Conservation (phyloP, 208 protist genomes). For the Herpetomonas samuelpessoai region DNA sequence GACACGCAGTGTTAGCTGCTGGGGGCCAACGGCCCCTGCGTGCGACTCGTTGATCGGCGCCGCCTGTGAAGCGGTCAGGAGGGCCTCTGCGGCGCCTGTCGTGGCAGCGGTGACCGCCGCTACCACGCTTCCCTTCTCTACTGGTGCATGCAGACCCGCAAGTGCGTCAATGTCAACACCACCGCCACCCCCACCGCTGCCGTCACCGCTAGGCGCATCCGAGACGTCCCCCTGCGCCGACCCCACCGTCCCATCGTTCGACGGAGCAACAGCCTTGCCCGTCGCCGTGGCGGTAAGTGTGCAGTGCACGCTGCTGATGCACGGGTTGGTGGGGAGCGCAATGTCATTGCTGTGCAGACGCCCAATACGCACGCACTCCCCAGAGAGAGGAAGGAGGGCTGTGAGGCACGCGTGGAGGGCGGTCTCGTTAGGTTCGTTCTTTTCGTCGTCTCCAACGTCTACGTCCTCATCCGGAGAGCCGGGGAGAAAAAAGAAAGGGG, state of each 20-base stretch:
- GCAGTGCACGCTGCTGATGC: slow-evolving; percentile 55
- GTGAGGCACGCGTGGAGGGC: slow-evolving; percentile 2
- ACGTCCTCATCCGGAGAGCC: no score
- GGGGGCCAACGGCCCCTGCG: not conserved
- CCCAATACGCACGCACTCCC: slow-evolving; percentile 24
- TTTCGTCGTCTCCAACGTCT: no score
- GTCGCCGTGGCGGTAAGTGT: slow-evolving; percentile 12
- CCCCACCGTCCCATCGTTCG: not conserved
- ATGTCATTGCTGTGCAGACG: slow-evolving; percentile 36
- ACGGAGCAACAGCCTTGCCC: not conserved
- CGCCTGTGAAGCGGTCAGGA: not conserved
- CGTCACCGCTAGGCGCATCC: no score
- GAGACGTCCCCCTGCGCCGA: slow-evolving; percentile 4
- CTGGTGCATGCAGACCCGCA: not conserved
- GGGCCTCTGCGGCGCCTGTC: not conserved
- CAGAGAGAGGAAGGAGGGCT: slow-evolving; percentile 25
- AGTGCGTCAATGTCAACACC: not conserved
- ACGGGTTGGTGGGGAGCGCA: slow-evolving; percentile 35
- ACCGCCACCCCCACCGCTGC: not conserved
- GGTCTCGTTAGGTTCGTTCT: no score
- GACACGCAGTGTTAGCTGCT: slow-evolving; percentile 4
- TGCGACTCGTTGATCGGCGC: not conserved
- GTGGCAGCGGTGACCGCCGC: no score
- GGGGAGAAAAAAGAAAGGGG: no score
- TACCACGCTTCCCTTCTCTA: no score